Evolutionary conservation across 768 basidiomycete genomes (phyloP), one percentile per base, ranked within the genome.

Genomic region (Cystofilobasidium bisporidii): DNA sequence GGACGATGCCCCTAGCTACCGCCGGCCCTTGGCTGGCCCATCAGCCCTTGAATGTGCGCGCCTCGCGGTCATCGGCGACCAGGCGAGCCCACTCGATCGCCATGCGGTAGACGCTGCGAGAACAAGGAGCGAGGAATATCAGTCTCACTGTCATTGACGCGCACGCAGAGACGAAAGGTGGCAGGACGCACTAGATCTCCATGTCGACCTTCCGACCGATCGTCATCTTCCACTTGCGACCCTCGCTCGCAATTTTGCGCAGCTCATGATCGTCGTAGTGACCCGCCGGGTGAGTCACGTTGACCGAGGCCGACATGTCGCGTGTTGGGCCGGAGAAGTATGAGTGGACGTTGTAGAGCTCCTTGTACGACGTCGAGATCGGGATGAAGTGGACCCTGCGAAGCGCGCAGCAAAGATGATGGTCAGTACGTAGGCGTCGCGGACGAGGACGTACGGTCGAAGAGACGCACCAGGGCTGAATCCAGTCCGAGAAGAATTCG

Each of bases 331-430:
- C 93, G 0, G 89, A 91, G 80, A 97, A 98, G 81, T 87, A 99
- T 2, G 90, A 83, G 73, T 89, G 84, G 64, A 69, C 59, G 75
- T 97, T 93, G 80, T 98, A 96, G 61, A 99, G 85, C 78, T 99
- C 94, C 55, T 82, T 78, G 77, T 97, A 97, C 4, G 85, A 64
- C 57, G 57, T 36, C 40, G 63, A 91, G 40, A 99, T 78, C 0
- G 94, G 94, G 71, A 99, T 93, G 75, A 84, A 99, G 78, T 99
- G 94, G 30, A 97, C 81, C 93, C 91, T 91, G 67, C 6, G 24
- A 66, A 41, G n/a, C n/a, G n/a, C n/a, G n/a, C n/a, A 28, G 48
- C 47, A 50, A 53, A 32, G n/a, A 58, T 18, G 20, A 78, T 18
- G 70, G 80, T 79, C 17, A 70, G 61, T 43, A 64, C 70, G 61